phyloP scores from a whole-genome alignment of 1,284 basidiomycete genomes.

The Trametes polyzona region DNA sequence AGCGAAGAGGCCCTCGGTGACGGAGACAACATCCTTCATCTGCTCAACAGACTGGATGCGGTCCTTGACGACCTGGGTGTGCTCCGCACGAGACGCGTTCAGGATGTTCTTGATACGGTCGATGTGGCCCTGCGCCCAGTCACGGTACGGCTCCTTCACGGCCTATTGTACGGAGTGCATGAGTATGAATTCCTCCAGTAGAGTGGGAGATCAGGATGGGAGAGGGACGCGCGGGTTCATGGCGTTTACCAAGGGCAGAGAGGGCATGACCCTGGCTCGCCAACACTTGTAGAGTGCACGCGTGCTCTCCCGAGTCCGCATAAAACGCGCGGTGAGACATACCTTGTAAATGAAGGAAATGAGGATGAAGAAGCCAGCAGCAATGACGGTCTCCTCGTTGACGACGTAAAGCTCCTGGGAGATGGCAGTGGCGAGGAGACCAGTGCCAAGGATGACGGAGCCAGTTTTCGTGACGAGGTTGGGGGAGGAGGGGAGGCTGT shows the following conservation, averaged over 20 bases:
- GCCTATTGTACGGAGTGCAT: slow-evolving; percentile 23
- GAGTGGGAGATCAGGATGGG: too few relatives aligned
- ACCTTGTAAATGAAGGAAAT: slow-evolving; percentile 87
- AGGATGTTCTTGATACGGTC: slow-evolving; percentile 84
- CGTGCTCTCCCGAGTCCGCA: background rate
- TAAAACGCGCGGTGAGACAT: slow-evolving; percentile 30
- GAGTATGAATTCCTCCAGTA: too few relatives aligned
- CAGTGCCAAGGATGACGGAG: slow-evolving; percentile 89
- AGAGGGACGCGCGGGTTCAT: too few relatives aligned
- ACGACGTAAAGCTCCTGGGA: slow-evolving; percentile 98
- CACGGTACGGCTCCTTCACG: slow-evolving; percentile 81
- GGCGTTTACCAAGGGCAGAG: too few relatives aligned
- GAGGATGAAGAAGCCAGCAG: slow-evolving; percentile 86
- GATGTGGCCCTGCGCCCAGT: slow-evolving; percentile 92
- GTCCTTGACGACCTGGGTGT: slow-evolving; percentile 92
- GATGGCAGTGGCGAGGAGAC: slow-evolving; percentile 90
- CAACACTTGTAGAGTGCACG: background rate
- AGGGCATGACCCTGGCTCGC: background rate
- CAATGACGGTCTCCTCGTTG: slow-evolving; percentile 92
- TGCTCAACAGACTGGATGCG: slow-evolving; percentile 91
- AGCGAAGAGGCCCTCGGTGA: slow-evolving; percentile 90
- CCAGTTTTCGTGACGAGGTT: slow-evolving; percentile 94
- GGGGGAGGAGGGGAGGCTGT: slow-evolving; percentile 90
- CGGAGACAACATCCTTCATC: slow-evolving; percentile 92
- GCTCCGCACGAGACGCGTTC: slow-evolving; percentile 82